Percentiles rank a stretch among this genome's conserved stretches.
phyloP scores from a whole-genome alignment of 139 green algal genomes.

The Limnomonas spitsbergensis region DNA sequence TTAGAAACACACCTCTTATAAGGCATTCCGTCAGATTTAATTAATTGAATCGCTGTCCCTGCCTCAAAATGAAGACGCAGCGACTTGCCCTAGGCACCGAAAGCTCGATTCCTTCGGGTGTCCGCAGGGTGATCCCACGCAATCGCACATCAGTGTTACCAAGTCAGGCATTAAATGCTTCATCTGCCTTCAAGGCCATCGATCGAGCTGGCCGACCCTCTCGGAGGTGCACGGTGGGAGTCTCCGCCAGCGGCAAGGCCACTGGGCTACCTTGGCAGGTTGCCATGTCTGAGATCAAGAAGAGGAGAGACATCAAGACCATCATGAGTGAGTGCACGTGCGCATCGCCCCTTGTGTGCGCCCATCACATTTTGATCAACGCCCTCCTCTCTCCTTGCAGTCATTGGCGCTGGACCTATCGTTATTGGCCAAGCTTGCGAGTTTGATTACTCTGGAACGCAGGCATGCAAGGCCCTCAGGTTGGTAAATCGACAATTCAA shows the following conservation, averaged over 20 bases:
- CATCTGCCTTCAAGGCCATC: not conserved
- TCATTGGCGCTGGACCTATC: constrained; percentile 92
- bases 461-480: constrained; percentile 98
- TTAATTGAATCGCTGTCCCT: no score
- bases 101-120: no score
- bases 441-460: constrained; percentile 98
- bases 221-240: not conserved
- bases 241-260: not conserved
- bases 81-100: no score
- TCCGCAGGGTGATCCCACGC: no score
- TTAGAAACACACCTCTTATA: no score
- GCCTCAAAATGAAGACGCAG: no score
- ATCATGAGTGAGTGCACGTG: constrained; percentile 49
- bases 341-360: not conserved
- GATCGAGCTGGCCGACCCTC: not conserved
- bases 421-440: constrained; percentile 99
- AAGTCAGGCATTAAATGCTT: no score
- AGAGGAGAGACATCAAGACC: constrained; percentile 63
- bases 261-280: constrained; percentile 53
- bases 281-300: constrained; percentile 65
- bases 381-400: not conserved
- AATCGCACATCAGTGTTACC: no score
- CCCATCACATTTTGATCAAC: not conserved
- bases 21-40: no score
- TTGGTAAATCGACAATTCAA: constrained; percentile 24